These are phyloP conservation scores for Bremia lactucae DNA, from an alignment of 352 stramenopile species.

Conservation along the genomic window DNA sequence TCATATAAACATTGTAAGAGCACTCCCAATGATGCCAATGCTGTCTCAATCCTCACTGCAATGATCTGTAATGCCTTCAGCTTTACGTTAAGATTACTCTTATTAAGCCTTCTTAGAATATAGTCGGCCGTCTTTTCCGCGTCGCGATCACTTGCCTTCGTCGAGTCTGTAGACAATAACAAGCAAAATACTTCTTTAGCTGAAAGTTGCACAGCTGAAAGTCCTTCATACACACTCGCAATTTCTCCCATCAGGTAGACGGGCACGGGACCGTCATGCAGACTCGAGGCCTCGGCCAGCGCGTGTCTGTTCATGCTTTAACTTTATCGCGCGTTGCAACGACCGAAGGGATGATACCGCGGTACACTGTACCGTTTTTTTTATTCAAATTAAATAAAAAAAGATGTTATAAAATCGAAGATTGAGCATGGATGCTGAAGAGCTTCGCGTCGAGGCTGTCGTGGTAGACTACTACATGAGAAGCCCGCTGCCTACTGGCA, in stretches of 20 bases:
- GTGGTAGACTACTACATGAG: slow-evolving; percentile 80
- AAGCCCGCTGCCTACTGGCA: slow-evolving; percentile 35
- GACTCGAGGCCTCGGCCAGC: slow-evolving; percentile 70
- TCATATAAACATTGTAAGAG: neutral
- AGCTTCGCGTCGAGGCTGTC: slow-evolving; percentile 60
- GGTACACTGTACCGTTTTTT: slow-evolving; percentile 8
- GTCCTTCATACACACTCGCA: slow-evolving; percentile 31
- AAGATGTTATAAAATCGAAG: neutral
- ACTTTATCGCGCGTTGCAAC: neutral
- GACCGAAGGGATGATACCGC: slow-evolving; percentile 3
- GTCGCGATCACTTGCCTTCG: slow-evolving; percentile 50
- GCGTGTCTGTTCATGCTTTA: slow-evolving; percentile 66
- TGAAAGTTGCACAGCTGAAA: neutral
- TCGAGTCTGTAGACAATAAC: slow-evolving; percentile 25
- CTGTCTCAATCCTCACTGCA: slow-evolving; percentile 26
- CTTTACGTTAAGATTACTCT: slow-evolving; percentile 80
- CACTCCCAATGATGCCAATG: neutral
- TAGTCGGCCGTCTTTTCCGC: slow-evolving; percentile 77
- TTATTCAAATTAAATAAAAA: neutral
- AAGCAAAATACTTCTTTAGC: neutral
- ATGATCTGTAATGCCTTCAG: slow-evolving; percentile 83
- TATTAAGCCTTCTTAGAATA: slow-evolving; percentile 56
- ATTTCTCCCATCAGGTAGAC: slow-evolving; percentile 84
- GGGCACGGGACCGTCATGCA: slow-evolving; percentile 72
- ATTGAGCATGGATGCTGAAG: slow-evolving; percentile 6